Conservation (phyloP, 768 basidiomycete species). For the Boletus huronensis region DNA sequence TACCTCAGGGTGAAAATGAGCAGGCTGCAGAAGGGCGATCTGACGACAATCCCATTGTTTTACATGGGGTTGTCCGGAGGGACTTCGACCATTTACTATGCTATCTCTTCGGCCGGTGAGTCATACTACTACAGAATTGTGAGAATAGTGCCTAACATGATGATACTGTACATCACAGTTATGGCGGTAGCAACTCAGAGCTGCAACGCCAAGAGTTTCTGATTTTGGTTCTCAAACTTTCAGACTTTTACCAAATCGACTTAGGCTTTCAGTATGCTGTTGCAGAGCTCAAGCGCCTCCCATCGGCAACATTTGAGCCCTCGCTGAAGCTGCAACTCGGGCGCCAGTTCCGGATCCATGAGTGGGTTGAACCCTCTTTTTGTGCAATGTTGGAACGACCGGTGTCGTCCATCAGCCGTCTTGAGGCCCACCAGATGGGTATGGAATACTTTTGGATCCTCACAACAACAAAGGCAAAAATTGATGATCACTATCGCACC, state of each 20-base stretch:
- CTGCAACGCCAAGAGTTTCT: conserved; percentile 4
- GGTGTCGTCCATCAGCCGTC: not conserved
- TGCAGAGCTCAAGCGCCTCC: not conserved
- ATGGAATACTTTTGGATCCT: conserved; percentile 2
- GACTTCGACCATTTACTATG: no score
- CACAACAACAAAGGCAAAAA: not conserved
- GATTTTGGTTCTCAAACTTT: conserved; percentile 1
- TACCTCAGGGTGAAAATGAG: no score
- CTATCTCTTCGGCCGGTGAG: no score
- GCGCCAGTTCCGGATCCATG: not conserved
- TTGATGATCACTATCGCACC: not conserved
- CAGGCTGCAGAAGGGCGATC: no score
- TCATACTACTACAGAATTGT: no score
- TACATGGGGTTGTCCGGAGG: no score
- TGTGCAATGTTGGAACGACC: not conserved
- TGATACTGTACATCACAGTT: not conserved
- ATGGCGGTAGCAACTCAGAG: no score
- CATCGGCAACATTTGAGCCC: not conserved
- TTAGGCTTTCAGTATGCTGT: conserved; percentile 5
- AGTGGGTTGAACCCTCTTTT: conserved; percentile 11
- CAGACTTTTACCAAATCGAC: not conserved
- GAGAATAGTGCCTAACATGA: no score
- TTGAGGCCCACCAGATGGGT: conserved; percentile 2
- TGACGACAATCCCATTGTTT: no score
- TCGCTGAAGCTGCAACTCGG: conserved; percentile 9